Base-by-base conservation (phyloP, 73 alveolate genomes). In the Urostyla sp. region DNA sequence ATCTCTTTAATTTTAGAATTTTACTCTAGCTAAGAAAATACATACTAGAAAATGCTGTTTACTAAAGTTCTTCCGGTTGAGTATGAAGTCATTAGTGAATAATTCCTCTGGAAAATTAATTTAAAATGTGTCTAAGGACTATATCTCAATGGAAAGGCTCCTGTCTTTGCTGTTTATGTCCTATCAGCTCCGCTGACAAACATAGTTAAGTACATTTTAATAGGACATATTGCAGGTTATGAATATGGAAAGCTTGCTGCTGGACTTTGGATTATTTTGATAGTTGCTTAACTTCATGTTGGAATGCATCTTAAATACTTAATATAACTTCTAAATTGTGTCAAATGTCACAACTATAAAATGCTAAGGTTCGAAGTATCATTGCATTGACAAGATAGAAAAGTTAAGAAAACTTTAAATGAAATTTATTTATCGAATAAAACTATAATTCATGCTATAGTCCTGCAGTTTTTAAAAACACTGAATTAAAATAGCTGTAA, bases 331-430 rank as follows among this genome's bases (percentile, higher is more conserved):
- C 37, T 52, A 83, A 38, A 56, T 59, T 20, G 20, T 83, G 7
- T 20, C 7, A 0, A 88, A 88, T 5, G 27, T 74, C 38, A 75
- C 88, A 43, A 84, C 92, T 24, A 84, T 84, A 20, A 84, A 84
- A 60, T 57, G 83, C 56, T 84, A 73, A 45, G 86, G 73, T 0
- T 46, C 80, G 83, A 88, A 84, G 37, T 23, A 11, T 18, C 48
- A 66, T 36, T 75, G 58, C 61, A 51, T 56, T 24, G 58, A 35
- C n/a, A 20, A 26, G 30, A 74, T 84, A 21, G 45, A 21, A 0
- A 50, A 24, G n/a, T 6, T 2, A 11, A 55, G 92, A 26, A 24
- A 44, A 44, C 13, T 20, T 21, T 46, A 69, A 73, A 37, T 24
- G 11, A 28, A 23, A 21, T 44, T n/a, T 31, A 44, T n/a, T n/a